These are phyloP conservation scores for Camellia lanceoleosa DNA, from an alignment of 148 eudicot species.

Conservation along the genomic window DNA sequence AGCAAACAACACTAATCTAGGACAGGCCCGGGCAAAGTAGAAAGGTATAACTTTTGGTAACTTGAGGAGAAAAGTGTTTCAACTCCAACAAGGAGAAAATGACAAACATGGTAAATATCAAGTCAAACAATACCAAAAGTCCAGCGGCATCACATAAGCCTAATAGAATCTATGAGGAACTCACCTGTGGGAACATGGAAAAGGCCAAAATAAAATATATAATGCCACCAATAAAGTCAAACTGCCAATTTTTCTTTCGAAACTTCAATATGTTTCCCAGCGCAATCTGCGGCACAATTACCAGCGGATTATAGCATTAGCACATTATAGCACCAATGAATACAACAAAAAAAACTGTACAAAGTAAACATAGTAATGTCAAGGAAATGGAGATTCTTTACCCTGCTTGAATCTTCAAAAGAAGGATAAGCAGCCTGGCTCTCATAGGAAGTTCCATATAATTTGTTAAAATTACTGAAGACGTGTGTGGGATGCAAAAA, in stretches of 20 bases:
- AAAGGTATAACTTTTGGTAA: background rate
- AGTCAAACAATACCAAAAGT: background rate
- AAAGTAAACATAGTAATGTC: background rate
- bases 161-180: conserved; percentile 7
- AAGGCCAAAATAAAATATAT: conserved; percentile 86
- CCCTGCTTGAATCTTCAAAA: conserved; percentile 96
- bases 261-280: conserved; percentile 95
- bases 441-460: conserved; percentile 58
- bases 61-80: background rate
- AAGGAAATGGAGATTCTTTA: conserved; percentile 22
- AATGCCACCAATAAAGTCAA: conserved; percentile 93
- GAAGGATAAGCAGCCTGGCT: conserved; percentile 86
- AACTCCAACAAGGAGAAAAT: conserved; percentile 8
- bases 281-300: conserved; percentile 67
- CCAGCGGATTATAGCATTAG: background rate
- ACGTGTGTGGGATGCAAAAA: conserved; percentile 99
- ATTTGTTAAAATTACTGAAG: conserved; percentile 64
- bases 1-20: background rate
- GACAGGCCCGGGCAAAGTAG: background rate
- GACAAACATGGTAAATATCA: conserved; percentile 1
- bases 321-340: background rate
- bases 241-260: conserved; percentile 99
- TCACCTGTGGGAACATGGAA: conserved; percentile 99
- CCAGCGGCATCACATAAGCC: conserved; percentile 9
- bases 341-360: conserved; percentile 8